Conservation (phyloP, 2,329 filamentous ascomycete genomes). For the Nothopassalora personata region DNA sequence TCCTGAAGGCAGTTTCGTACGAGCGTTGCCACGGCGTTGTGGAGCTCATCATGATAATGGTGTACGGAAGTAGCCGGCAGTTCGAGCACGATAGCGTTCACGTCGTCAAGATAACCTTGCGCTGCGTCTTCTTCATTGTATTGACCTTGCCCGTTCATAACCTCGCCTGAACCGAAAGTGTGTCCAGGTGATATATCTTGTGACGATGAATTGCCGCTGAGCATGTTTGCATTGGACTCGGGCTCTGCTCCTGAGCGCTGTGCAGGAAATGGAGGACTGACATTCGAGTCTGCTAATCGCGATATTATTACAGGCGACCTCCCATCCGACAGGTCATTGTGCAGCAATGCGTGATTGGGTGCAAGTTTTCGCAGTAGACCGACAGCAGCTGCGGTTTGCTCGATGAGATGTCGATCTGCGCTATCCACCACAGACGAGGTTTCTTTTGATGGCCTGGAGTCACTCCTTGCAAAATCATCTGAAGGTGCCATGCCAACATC, state of each 20-base stretch:
- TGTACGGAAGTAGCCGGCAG: neutral
- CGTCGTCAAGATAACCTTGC: slow-evolving; percentile 3
- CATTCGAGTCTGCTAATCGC: neutral
- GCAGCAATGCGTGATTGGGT: neutral
- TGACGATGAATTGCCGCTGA: neutral
- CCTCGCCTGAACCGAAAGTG: neutral
- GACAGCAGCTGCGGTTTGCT: slow-evolving; percentile 7
- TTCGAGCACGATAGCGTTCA: slow-evolving; percentile 8
- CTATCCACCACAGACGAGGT: neutral
- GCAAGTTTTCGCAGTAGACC: neutral
- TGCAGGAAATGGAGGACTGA: neutral
- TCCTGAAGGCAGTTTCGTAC: neutral
- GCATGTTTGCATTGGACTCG: neutral
- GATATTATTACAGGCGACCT: neutral
- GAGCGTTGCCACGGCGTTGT: neutral
- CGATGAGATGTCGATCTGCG: slow-evolving; percentile 10
- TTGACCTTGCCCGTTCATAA: neutral
- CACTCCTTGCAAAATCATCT: no score
- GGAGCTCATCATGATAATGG: neutral
- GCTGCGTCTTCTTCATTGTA: neutral
- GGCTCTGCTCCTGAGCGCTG: neutral
- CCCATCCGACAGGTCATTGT: neutral
- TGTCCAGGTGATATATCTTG: neutral
- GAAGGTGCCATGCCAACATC: slow-evolving; percentile 18
- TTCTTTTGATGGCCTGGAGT: no score